A percentile compares a stretch with the other conserved stretches of the same genome.
Conservation (phyloP, 2,329 filamentous ascomycete genomes). For the Rhinocladiella similis region DNA sequence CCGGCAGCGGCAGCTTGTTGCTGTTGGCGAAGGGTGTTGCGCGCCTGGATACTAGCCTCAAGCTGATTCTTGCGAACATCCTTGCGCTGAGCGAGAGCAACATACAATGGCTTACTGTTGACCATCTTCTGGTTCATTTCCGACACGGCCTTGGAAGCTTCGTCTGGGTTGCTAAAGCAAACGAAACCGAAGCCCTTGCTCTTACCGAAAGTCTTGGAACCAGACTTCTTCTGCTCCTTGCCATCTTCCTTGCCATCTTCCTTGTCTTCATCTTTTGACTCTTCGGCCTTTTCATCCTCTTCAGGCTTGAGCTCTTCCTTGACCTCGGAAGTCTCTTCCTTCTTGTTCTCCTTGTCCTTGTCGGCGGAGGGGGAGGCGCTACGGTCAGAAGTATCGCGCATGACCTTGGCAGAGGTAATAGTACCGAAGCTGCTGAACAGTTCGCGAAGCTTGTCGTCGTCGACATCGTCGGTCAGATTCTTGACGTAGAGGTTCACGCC, state of each 20-base stretch:
- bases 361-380: constrained; percentile 39
- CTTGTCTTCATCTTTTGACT: constrained; percentile 44
- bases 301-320: constrained; percentile 52
- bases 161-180: constrained; percentile 99
- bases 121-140: constrained; percentile 99
- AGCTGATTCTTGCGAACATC: constrained; percentile 99
- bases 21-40: constrained; percentile 98
- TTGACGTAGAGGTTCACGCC: constrained; percentile 99
- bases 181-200: constrained; percentile 99
- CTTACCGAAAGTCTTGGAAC: constrained; percentile 78
- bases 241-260: constrained; percentile 59
- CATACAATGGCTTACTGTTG: constrained; percentile 93
- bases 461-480: constrained; percentile 94
- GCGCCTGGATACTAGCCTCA: constrained; percentile 97
- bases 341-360: constrained; percentile 56
- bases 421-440: constrained; percentile 89
- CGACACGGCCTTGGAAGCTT: constrained; percentile 97
- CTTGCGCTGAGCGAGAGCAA: constrained; percentile 97
- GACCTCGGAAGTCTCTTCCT: constrained; percentile 52
- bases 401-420: constrained; percentile 98
- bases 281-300: constrained; percentile 33
- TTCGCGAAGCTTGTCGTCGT: constrained; percentile 95
- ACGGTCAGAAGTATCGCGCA: constrained; percentile 74
- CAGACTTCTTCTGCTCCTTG: constrained; percentile 52
- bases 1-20: constrained; percentile 89